phyloP scores from a whole-genome alignment of 2,329 filamentous ascomycete species.

The Paraconiothyrium brasiliense region DNA sequence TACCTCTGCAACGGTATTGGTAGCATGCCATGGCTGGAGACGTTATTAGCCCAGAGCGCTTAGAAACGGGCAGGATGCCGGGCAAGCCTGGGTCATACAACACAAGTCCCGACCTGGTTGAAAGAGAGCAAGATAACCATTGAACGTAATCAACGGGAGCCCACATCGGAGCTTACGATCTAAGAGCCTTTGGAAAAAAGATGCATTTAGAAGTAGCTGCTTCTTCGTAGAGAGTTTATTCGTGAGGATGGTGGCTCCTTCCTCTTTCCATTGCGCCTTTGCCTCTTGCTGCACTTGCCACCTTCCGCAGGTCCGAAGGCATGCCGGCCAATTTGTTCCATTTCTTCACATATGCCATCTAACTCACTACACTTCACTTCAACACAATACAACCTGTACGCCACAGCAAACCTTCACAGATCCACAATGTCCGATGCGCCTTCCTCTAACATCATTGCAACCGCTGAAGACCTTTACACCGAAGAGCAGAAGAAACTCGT shows the following conservation, averaged over 20 bases:
- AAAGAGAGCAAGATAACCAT: not conserved
- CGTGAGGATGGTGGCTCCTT: not conserved
- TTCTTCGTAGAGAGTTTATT: not conserved
- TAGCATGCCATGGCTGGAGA: not conserved
- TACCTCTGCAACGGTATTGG: not conserved
- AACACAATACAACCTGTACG: not conserved
- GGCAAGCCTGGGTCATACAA: not conserved
- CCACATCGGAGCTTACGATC: not conserved
- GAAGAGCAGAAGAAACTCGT: constrained; percentile 7
- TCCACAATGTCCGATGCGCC: not conserved
- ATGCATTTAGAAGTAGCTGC: not conserved
- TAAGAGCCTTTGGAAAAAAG: not conserved
- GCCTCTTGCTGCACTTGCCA: not conserved
- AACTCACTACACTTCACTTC: not conserved
- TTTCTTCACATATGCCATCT: not conserved
- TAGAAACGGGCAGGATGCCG: not conserved
- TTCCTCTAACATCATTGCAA: not conserved
- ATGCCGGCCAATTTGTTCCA: not conserved
- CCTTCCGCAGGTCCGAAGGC: not conserved
- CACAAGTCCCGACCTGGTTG: not conserved
- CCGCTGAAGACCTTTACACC: not conserved
- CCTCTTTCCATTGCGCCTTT: not conserved
- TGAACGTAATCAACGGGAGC: not conserved
- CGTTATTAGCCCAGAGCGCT: not conserved
- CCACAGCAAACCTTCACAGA: not conserved